phyloP scores from a whole-genome alignment of 2,329 filamentous ascomycete species.

The Huntiella moniliformis region DNA sequence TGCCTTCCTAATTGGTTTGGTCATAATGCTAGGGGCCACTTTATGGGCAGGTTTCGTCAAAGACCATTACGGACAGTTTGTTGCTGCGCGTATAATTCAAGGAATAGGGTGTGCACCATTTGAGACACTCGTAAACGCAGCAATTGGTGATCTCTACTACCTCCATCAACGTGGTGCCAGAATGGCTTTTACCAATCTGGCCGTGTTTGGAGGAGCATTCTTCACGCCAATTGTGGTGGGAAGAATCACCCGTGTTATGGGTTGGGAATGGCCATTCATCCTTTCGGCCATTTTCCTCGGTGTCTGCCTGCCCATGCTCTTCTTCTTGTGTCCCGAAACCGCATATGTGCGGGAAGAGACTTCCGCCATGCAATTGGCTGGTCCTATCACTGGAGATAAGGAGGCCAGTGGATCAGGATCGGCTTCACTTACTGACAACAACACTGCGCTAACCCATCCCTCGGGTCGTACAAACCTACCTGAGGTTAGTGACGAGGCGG shows the following conservation, averaged over 20 bases:
- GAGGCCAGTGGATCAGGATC: background rate
- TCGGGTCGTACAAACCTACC: too few relatives aligned
- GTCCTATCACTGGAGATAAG: background rate
- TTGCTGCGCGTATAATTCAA: constrained; percentile 68
- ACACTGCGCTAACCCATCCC: background rate
- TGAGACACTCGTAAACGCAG: constrained; percentile 75
- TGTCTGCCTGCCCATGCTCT: constrained; percentile 46
- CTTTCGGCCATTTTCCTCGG: constrained; percentile 71
- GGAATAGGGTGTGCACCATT: constrained; percentile 76
- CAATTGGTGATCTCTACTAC: constrained; percentile 76
- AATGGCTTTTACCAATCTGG: constrained; percentile 58
- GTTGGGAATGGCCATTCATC: constrained; percentile 82
- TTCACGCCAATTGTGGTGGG: constrained; percentile 78
- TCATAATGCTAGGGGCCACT: constrained; percentile 54
- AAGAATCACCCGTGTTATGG: constrained; percentile 56
- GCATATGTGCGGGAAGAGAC: constrained; percentile 39
- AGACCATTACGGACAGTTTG: constrained; percentile 49
- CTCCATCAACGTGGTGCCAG: constrained; percentile 68
- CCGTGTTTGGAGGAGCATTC: constrained; percentile 38
- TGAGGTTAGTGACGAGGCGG: too few relatives aligned
- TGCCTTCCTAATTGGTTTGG: constrained; percentile 58
- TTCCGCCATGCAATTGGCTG: background rate
- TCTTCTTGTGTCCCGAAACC: constrained; percentile 73
- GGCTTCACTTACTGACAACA: constrained; percentile 21
- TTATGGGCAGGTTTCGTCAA: constrained; percentile 59